phyloP scores from a whole-genome alignment of 2,329 filamentous ascomycete species.

The Pseudopithomyces maydicus region DNA sequence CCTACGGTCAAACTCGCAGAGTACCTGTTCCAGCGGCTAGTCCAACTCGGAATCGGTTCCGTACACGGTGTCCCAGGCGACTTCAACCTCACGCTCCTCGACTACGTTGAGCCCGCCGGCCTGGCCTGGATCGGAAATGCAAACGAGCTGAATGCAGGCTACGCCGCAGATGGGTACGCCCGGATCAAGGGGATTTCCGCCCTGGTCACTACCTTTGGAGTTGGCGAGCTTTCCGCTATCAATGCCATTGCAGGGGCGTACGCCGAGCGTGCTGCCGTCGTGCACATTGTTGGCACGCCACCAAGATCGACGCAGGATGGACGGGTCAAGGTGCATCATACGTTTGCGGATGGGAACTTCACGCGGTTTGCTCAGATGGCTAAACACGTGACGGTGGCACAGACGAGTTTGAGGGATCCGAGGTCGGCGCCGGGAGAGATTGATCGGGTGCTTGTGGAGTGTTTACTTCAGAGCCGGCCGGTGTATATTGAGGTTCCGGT shows the following conservation, averaged over 20 bases:
- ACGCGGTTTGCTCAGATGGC: constrained; percentile 57
- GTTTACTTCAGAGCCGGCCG: constrained; percentile 58
- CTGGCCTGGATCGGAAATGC: constrained; percentile 55
- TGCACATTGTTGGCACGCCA: constrained; percentile 64
- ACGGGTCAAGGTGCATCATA: constrained; percentile 64
- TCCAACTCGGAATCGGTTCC: constrained; percentile 45
- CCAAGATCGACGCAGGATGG: constrained; percentile 49
- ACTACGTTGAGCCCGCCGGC: constrained; percentile 41
- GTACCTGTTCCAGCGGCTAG: constrained; percentile 31
- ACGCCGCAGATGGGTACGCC: constrained; percentile 61
- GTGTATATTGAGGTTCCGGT: constrained; percentile 63
- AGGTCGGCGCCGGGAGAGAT: constrained; percentile 55
- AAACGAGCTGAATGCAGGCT: constrained; percentile 61
- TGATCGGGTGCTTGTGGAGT: constrained; percentile 57
- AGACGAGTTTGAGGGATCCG: constrained; percentile 54
- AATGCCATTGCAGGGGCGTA: constrained; percentile 77
- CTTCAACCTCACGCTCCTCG: constrained; percentile 40
- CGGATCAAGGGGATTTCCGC: constrained; percentile 65
- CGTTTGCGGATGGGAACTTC: constrained; percentile 66
- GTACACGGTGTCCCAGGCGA: constrained; percentile 50
- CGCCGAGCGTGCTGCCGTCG: constrained; percentile 72
- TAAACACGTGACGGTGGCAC: constrained; percentile 49
- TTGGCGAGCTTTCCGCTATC: constrained; percentile 70
- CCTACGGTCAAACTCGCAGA: constrained; percentile 25
- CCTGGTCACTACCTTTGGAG: constrained; percentile 76